Evolutionary conservation across 148 eudicot genomes (phyloP).

Genomic region (Chenopodium album): DNA sequence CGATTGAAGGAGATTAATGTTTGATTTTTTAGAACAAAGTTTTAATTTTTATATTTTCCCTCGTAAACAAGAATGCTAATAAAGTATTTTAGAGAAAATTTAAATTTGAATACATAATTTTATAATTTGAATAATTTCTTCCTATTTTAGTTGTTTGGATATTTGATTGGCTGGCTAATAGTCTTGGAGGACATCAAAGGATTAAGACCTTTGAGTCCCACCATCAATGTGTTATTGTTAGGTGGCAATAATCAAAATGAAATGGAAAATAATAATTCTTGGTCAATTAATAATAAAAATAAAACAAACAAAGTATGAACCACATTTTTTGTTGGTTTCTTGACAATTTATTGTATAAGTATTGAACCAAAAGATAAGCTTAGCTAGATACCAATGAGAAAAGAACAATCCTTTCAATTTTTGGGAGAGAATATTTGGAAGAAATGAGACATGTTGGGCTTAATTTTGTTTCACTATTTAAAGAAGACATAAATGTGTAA

Average conservation of each 20-base stretch:
- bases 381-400: conserved; percentile 5
- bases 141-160: not conserved
- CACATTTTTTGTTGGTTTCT: conserved; percentile 9
- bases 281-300: not conserved
- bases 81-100: not conserved
- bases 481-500: not conserved
- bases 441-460: conserved; percentile 2
- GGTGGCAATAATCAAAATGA: not conserved
- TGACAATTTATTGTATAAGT: not conserved
- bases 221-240: not conserved
- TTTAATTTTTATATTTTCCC: not conserved
- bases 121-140: not conserved
- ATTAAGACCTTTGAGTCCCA: conserved; percentile 7
- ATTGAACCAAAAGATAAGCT: conserved; percentile 3
- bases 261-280: not conserved
- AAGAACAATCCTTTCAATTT: conserved; percentile 7
- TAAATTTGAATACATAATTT: not conserved
- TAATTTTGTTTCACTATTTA: not conserved
- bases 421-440: not conserved
- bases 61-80: not conserved
- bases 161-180: conserved; percentile 5
- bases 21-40: not conserved
- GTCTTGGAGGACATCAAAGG: not conserved
- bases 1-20: conserved; percentile 1
- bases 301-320: not conserved